phyloP scores from a whole-genome alignment of 164 flowering plant genomes.

The Warburgia ugandensis region DNA sequence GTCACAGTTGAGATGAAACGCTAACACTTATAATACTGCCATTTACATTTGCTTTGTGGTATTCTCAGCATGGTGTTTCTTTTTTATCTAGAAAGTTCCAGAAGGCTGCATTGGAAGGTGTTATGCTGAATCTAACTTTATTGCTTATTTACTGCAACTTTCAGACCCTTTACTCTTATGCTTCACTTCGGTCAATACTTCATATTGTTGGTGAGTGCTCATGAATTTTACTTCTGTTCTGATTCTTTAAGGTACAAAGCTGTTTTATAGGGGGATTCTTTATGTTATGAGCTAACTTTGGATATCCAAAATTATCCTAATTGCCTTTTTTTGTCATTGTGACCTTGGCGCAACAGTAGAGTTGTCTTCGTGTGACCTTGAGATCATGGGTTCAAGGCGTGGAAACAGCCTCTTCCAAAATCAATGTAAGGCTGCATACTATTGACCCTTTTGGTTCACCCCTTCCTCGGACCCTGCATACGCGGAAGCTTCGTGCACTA shows the following conservation, averaged over 20 bases:
- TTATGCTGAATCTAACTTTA: no score
- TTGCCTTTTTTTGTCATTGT: neutral
- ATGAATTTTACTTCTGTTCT: slow-evolving; percentile 5
- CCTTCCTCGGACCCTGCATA: no score
- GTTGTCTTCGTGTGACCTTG: no score
- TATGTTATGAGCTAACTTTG: slow-evolving; percentile 84
- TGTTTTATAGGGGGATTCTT: slow-evolving; percentile 89
- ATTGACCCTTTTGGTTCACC: no score
- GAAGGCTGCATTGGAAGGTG: neutral
- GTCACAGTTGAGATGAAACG: neutral
- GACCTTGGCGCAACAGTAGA: no score
- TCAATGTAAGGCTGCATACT: no score
- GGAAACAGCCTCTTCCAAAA: no score
- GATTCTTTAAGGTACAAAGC: slow-evolving; percentile 78
- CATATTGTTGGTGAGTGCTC: neutral
- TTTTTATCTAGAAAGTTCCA: neutral
- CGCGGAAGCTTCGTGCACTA: no score
- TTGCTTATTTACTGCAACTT: no score
- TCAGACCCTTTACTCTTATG: no score
- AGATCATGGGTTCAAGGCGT: no score
- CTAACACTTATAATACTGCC: neutral
- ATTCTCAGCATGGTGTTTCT: neutral
- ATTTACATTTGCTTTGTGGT: neutral
- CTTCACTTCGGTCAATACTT: neutral
- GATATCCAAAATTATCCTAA: neutral